Evolutionary conservation across 208 protist genomes (phyloP).

Genomic region (Acanthamoeba healyi): DNA sequence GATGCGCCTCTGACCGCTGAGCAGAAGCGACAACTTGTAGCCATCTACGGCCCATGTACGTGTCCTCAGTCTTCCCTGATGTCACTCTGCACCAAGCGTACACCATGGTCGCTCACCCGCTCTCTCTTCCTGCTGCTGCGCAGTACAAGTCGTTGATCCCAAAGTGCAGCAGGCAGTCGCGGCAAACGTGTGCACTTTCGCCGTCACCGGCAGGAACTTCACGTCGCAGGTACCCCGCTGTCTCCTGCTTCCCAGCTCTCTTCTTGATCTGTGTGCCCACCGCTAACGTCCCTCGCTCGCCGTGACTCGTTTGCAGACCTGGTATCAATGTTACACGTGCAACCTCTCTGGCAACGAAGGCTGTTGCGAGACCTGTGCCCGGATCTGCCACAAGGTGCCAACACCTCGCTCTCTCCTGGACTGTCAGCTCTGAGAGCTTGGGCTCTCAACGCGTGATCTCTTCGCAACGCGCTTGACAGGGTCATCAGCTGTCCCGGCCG

Average conservation of each 20-base stretch:
- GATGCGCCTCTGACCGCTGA: conserved; percentile 28
- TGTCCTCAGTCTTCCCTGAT: not conserved
- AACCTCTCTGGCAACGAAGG: conserved; percentile 85
- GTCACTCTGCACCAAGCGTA: not conserved
- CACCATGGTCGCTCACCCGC: not conserved
- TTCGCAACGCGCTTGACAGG: no score
- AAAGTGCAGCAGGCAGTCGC: not conserved
- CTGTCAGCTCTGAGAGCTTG: no score
- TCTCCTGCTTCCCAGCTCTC: not conserved
- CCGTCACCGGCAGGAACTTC: conserved; percentile 3
- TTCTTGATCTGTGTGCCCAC: not conserved
- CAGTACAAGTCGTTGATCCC: not conserved
- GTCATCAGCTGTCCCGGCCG: conserved; percentile 18
- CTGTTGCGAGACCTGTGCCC: conserved; percentile 88
- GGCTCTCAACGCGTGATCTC: no score
- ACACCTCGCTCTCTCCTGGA: no score
- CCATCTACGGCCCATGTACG: not conserved
- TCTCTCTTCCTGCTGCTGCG: not conserved
- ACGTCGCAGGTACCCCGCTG: not conserved
- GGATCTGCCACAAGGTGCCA: conserved; percentile 82
- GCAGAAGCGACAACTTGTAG: conserved; percentile 1
- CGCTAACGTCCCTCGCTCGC: no score
- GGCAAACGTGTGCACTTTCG: conserved; percentile 60
- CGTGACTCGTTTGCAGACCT: conserved; percentile 86
- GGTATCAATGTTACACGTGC: conserved; percentile 91